Base-by-base conservation (phyloP, 1,284 basidiomycete species). In the Rhodotorula sp. region DNA sequence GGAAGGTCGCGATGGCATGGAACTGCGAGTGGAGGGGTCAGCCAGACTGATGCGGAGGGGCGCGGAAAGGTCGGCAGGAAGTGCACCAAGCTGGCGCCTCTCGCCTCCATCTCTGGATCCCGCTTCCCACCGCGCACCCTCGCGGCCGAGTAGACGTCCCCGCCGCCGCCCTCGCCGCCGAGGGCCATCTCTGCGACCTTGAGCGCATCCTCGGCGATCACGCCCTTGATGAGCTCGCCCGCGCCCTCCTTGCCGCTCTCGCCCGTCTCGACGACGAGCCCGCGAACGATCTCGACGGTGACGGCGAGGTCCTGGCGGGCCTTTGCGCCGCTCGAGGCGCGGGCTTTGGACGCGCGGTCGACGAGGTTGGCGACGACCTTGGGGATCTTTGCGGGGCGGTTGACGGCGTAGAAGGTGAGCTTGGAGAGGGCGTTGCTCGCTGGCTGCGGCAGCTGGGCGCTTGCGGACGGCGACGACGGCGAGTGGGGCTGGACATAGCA, bases 321-420 rank as follows among this genome's bases (percentile, higher is more conserved):
- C 79, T 91, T 90, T 93, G 92, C 58, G 88, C 90, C 48, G 84
- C 85, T 73, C 85, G 87, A 2, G 21, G 50, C 34, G 6, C 56
- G 48, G 79, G 97, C 92, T 61, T 85, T 80, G 67, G 83, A 85
- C 3, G 91, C 86, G 73, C 91, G 86, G 79, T 90, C 91, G 81
- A 95, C 90, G 61, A 99, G 84, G 80, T 94, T 92, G 66, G 85
- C 85, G 25, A 90, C 89, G 44, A 98, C 86, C 81, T 96, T 96
- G 70, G 89, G 86, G 36, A 97, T 86, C 83, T 97, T 96, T 46
- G 90, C 89, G 1, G 94, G 92, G 78, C 90, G 89, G 82, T 95
- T 94, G 21, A 90, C 88, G 19, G 91, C 93, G 85, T 94, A 95
- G 83, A 97, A 97, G 9, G 92, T 92, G 72, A 99, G 86, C 59